Evolutionary conservation across 352 stramenopile genomes (phyloP).

Genomic region (Phytophthora pini): DNA sequence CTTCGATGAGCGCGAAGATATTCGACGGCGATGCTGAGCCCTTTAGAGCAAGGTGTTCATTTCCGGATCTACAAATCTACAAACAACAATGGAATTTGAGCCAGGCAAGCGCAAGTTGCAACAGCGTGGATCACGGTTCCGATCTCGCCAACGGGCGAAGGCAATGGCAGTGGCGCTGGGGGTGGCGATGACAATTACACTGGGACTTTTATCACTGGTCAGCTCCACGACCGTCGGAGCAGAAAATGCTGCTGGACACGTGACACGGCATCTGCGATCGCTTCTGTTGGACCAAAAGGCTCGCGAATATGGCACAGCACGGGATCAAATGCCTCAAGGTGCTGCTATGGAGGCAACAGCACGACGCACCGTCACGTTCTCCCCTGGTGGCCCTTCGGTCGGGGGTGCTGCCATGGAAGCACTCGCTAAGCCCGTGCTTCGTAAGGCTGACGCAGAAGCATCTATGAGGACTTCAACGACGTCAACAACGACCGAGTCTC

Average conservation of each 20-base stretch:
- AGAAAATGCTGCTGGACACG: background rate
- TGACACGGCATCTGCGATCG: slow-evolving; percentile 10
- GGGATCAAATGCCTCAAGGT: slow-evolving; percentile 7
- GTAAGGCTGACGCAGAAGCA: too few relatives aligned
- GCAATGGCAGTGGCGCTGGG: slow-evolving; percentile 22
- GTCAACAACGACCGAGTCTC: too few relatives aligned
- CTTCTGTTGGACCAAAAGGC: slow-evolving; percentile 1
- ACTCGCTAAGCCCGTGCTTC: too few relatives aligned
- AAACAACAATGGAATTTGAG: too few relatives aligned
- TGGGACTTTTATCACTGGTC: slow-evolving; percentile 28
- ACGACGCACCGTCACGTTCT: background rate
- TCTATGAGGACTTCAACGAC: too few relatives aligned
- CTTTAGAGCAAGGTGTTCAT: too few relatives aligned
- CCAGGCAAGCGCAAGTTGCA: slow-evolving; percentile 2
- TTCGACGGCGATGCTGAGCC: too few relatives aligned
- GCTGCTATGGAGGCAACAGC: slow-evolving; percentile 2
- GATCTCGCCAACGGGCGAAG: slow-evolving; percentile 10
- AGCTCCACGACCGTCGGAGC: background rate
- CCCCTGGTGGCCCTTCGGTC: too few relatives aligned
- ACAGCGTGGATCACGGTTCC: slow-evolving; percentile 1
- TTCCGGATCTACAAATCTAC: too few relatives aligned
- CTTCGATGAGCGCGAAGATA: too few relatives aligned
- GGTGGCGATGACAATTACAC: slow-evolving; percentile 17
- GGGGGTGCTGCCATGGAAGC: too few relatives aligned
- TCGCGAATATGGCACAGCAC: background rate